Conservation (phyloP, 352 stramenopile species). For the Pythium insidiosum region DNA sequence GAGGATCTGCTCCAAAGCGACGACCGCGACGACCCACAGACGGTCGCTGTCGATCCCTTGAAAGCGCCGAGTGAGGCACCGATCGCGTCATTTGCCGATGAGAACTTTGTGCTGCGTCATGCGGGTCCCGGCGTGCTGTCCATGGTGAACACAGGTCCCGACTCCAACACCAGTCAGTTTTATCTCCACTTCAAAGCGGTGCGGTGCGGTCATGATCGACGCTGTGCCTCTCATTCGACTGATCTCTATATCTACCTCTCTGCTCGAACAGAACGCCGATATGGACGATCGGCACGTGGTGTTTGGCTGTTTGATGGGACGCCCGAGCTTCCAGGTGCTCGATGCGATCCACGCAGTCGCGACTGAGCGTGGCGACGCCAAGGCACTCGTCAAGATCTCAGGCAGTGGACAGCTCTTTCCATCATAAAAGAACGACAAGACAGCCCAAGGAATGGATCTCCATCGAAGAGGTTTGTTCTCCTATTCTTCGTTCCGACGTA, state of each 20-base stretch:
- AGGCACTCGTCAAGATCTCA: slow-evolving; percentile 32
- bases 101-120: slow-evolving; percentile 93
- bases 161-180: slow-evolving; percentile 96
- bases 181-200: slow-evolving; percentile 82
- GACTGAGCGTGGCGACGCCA: slow-evolving; percentile 37
- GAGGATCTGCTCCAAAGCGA: background rate
- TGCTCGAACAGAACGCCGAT: slow-evolving; percentile 31
- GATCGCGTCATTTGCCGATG: slow-evolving; percentile 78
- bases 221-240: no score
- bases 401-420: slow-evolving; percentile 38
- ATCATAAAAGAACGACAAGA: slow-evolving; percentile 1
- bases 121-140: slow-evolving; percentile 80
- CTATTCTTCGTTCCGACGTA: no score
- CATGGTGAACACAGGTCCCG: slow-evolving; percentile 92
- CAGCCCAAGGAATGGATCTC: background rate
- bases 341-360: slow-evolving; percentile 40
- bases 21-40: slow-evolving; percentile 10
- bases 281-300: slow-evolving; percentile 82
- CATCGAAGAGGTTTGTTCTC: background rate
- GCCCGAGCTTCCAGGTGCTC: slow-evolving; percentile 35
- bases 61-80: background rate
- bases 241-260: no score
- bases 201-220: slow-evolving; percentile 2
- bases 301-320: slow-evolving; percentile 49
- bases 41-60: background rate